Evolutionary conservation across 2,329 filamentous ascomycete species (phyloP), one percentile per base, ranked within the genome.

Genomic region (Trichoderma polysporum): DNA sequence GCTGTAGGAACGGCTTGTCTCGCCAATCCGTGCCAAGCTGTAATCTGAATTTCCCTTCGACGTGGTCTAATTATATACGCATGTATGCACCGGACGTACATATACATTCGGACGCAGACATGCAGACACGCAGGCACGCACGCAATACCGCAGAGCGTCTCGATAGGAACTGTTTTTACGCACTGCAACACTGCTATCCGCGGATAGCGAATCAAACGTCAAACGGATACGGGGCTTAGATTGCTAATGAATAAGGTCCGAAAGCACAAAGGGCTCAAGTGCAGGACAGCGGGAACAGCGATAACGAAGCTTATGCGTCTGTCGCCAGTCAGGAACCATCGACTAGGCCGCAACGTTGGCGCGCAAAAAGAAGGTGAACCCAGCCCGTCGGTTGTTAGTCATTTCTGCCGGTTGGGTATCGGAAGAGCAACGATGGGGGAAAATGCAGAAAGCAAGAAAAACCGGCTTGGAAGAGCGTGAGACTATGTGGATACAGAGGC

Each of bases 101-200:
- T 31, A 45, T 45, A 39, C 49, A 35, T 47, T 37, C 60, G 60
- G 60, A 64, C 60, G 60, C 60, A 54, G 50, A 12, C 60, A n/a
- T 64, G 60, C 60, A 64, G 37, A 64, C 19, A 54, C 50, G 50
- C 50, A 45, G 50, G 19, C 60, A 64, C 50, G 60, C 60, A 37
- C 37, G 50, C 31, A 47, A 47, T 64, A 35, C 45, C 50, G 35
- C 37, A 35, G 37, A 54, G 37, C 37, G 19, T 13, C 31, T 47
- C 27, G 27, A 56, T 25, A 37, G 49, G 25, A 47, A 47, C 50
- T 41, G 37, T 15, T 56, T 41, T 53, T 7, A 27, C 60, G 37
- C 50, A 37, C 35, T 56, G 60, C 50, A 35, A 64, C 60, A 13
- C 45, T 39, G n/a, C 60, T 53, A 5, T 29, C 17, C 9, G 47